Evolutionary conservation across 805 yeast genomes (phyloP), one percentile per base, ranked within the genome.

Genomic region (Wickerhamiella allomyrinae): DNA sequence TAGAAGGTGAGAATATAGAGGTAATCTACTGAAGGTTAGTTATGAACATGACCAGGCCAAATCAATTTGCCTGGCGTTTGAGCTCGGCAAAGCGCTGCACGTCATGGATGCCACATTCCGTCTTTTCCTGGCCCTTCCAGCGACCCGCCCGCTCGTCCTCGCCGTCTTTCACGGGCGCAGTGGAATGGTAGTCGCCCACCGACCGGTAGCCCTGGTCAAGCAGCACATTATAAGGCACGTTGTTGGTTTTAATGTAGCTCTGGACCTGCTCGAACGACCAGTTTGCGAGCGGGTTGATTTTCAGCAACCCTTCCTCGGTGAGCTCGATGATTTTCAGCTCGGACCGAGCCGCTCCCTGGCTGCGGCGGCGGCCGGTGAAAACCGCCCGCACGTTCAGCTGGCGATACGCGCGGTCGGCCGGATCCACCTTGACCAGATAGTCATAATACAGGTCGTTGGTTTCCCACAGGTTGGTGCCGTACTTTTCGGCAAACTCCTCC

Each of bases 71-170:
- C n/a, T n/a, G n/a, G n/a, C n/a, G n/a, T n/a, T 31, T 31, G n/a
- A 54, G 80, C 54, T 81, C 69, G 0, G 81, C 75, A 57, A 81
- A 89, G 48, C 81, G 73, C 20, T 78, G 71, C 1, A 87, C 74
- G 52, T 79, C 81, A 56, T 89, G 97, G 41, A 89, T 86, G 2
- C 97, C 97, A 63, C 97, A 89, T 59, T 89, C 97, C 0, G 95
- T 85, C 66, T 89, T 89, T 9, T 76, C 70, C 57, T 79, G 73
- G 2, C 95, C 96, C 66, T 81, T 79, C 97, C 97, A 89, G 55
- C 97, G 73, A 1, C 97, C 97, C n/a, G 91, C 76, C 49, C 97
- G 73, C 60, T 89, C 97, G 56, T 89, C 96, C 57, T 85, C 96
- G 8, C 93, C 95, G 36, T 81, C 95, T 7, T 65, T 70, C 9